A percentile compares a stretch with the other conserved stretches of the same genome.
phyloP scores from a whole-genome alignment of 1,284 basidiomycete species.

The Somion occarium region DNA sequence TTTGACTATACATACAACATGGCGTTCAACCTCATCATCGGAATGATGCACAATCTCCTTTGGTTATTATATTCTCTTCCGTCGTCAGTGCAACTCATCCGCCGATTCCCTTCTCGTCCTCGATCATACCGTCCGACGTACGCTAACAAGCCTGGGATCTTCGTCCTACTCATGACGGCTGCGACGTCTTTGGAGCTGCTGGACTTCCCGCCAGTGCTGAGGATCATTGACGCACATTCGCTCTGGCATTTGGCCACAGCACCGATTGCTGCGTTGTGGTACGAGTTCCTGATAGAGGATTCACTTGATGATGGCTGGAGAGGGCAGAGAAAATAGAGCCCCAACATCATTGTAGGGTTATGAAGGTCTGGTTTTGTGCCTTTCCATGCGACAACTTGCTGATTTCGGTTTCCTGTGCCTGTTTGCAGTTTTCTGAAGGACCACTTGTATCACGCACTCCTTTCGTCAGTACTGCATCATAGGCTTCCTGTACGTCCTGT shows the following conservation, averaged over 20 bases:
- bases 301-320: constrained; percentile 48
- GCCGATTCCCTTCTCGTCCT: constrained; percentile 49
- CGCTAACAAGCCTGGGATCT: constrained; percentile 49
- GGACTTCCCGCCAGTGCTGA: constrained; percentile 81
- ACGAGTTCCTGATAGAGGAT: constrained; percentile 72
- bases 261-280: constrained; percentile 82
- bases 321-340: no score
- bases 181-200: constrained; percentile 86
- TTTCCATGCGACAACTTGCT: no score
- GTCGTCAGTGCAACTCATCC: constrained; percentile 39
- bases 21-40: constrained; percentile 77
- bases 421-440: no score
- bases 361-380: no score
- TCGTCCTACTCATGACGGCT: constrained; percentile 69
- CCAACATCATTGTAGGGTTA: no score
- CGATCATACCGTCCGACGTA: constrained; percentile 51
- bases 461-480: no score
- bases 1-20: constrained; percentile 99
- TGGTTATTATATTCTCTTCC: constrained; percentile 80
- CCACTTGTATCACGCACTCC: no score
- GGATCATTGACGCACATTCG: constrained; percentile 89
- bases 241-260: constrained; percentile 92
- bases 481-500: no score
- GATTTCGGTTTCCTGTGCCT: no score
- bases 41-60: constrained; percentile 75